Evolutionary conservation across 495 filamentous ascomycete genomes (phyloP), one percentile per base, ranked within the genome.

Genomic region (Penicillium arizonense): DNA sequence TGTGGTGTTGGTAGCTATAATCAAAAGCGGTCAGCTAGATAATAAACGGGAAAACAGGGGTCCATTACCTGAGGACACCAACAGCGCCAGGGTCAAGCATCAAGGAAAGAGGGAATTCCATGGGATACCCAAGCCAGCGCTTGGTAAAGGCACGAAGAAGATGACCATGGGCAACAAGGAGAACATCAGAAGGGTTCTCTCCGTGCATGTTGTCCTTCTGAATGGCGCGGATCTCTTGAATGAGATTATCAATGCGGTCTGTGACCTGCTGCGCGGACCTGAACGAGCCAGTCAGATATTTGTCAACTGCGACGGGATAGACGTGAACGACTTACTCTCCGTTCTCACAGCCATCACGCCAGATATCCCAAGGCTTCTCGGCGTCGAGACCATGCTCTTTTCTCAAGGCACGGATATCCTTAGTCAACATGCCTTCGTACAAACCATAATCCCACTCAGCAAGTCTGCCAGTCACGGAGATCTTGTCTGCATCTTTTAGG

Each of bases 391-490:
- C 79, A 55, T 86, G 65, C 56, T 78, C 68, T 64, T 75, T 80
- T 20, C 89, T 75, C 49, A 78, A 54, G 28, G 77, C 71, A 13
- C 81, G 64, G 57, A 96, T 96, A 60, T 87, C 69, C 5, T 77
- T 65, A 6, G 77, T 82, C 21, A 84, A 83, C 55, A 91, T 74
- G 6, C 91, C 91, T 64, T 96, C 91, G 60, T 96, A 96, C 57
- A 83, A 75, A 16, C 91, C 91, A 58, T 96, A 96, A 56, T 87
- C 86, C 91, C 91, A 96, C 62, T 96, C 91, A 2, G 85, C 76
- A 26, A 96, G 78, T 24, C 84, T 75, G 40, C 88, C 81, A 0
- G 85, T 88, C 28, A 84, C 72, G 43, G 79, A 69, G 12, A 91
- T 76, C 37, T 51, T 74, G 40, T 55, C 69, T 68, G 54, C 54